Base-by-base conservation (phyloP, 331 rosid genomes). In the Malus hybrid region DNA sequence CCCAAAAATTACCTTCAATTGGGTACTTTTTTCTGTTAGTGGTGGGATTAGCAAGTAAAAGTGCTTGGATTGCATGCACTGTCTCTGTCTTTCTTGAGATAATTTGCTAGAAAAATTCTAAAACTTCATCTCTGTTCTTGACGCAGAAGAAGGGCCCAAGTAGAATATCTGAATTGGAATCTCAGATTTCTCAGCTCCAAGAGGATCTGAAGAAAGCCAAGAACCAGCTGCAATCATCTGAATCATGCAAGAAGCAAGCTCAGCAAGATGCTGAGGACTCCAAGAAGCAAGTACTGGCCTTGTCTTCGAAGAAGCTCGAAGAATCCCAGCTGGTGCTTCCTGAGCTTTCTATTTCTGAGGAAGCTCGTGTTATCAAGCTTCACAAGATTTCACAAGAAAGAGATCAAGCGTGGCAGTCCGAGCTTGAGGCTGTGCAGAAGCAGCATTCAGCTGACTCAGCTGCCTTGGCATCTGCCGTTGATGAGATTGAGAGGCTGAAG, bases 81-180 rank as follows among this genome's bases (percentile, higher is more conserved):
- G 28, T 18, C 61, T 72, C 1, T 12, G 10, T 58, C 12, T 30
- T 33, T 15, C 7, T 2, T 62, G 32, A 42, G 12, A 42, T 42
- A 42, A 36, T 36, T 36, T 55, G 66, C 29, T 10, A 19, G 8
- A 14, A 74, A 20, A 50, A 2, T 42, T 55, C 61, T 24, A 11
- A 53, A 46, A 48, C 34, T 64, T 50, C 60, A 6, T 52, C 24
- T 55, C 44, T 72, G 4, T 20, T 28, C 42, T 71, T 85, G 26
- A 78, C 63, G 29, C 83, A 95, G 99, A 88, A 86, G 82, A 92
- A 89, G 83, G 92, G 91, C 71, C 93, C 97, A 0, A 92, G 88
- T 88, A 86, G 82, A 83, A 88, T 92, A 81, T 82, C 93, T 15
- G 99, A 95, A 72, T 81, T 95, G 81, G 99, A 95, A 79, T 84